Evolutionary conservation across 1,139 yeast species (phyloP).

Genomic region (Chernovozyma aurita): DNA sequence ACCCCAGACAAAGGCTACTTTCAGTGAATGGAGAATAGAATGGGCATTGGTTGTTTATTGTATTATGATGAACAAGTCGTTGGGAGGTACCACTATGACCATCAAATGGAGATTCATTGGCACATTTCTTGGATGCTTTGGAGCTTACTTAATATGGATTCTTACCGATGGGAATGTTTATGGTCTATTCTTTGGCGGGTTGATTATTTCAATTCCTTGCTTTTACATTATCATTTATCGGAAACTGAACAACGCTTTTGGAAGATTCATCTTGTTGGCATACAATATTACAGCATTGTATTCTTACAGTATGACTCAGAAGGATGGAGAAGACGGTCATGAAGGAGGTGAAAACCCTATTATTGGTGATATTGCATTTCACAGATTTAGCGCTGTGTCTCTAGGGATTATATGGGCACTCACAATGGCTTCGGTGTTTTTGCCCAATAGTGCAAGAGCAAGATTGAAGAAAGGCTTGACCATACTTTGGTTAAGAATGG

Average conservation of each 20-base stretch:
- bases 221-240: conserved; percentile 68
- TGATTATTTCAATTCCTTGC: conserved; percentile 56
- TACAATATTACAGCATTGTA: conserved; percentile 77
- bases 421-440: conserved; percentile 54
- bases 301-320: conserved; percentile 63
- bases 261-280: conserved; percentile 69
- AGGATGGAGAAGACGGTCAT: conserved; percentile 58
- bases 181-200: conserved; percentile 55
- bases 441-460: conserved; percentile 74
- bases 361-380: conserved; percentile 74
- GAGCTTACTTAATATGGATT: conserved; percentile 59
- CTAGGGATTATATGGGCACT: conserved; percentile 78
- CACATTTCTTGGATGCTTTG: conserved; percentile 64
- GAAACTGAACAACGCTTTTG: conserved; percentile 60
- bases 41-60: conserved; percentile 82
- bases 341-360: conserved; percentile 72
- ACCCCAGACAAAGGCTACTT: conserved; percentile 48
- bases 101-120: conserved; percentile 75
- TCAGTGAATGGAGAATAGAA: conserved; percentile 71
- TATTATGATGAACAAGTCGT: conserved; percentile 78
- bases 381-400: conserved; percentile 68
- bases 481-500: conserved; percentile 72
- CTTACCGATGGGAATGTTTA: conserved; percentile 53
- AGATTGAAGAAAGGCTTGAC: conserved; percentile 63
- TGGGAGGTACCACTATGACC: conserved; percentile 85